phyloP scores from a whole-genome alignment of 768 basidiomycete species.

The Tremella fuciformis region DNA sequence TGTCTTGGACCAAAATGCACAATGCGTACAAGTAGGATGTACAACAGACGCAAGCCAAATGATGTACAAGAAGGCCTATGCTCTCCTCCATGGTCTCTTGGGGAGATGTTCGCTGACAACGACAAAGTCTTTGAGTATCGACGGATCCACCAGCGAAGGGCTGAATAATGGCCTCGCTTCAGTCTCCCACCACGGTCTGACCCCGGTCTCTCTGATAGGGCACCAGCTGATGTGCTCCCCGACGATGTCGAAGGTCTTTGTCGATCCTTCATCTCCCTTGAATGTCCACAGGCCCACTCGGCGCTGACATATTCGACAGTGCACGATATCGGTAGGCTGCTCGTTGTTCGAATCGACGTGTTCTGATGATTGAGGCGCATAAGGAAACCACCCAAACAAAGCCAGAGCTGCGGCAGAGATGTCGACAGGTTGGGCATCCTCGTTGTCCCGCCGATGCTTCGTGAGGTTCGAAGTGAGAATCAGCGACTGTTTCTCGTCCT shows the following conservation, averaged over 20 bases:
- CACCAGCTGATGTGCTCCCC: slow-evolving; percentile 42
- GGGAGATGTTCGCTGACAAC: slow-evolving; percentile 27
- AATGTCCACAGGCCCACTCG: slow-evolving; percentile 36
- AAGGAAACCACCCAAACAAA: slow-evolving; percentile 42
- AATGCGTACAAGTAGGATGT: no score
- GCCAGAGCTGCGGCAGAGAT: slow-evolving; percentile 15
- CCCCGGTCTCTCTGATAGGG: slow-evolving; percentile 23
- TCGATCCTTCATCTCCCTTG: not conserved
- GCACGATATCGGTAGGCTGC: slow-evolving; percentile 27
- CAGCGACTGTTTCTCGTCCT: not conserved
- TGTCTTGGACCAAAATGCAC: no score
- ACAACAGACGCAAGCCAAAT: no score
- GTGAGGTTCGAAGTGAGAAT: slow-evolving; percentile 1
- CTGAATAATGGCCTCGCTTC: not conserved
- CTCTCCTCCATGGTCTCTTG: slow-evolving; percentile 32
- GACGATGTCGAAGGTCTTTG: slow-evolving; percentile 28
- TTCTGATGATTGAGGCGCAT: slow-evolving; percentile 21
- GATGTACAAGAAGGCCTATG: not conserved
- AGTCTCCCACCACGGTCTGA: slow-evolving; percentile 26
- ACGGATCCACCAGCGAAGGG: not conserved
- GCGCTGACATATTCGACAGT: slow-evolving; percentile 36
- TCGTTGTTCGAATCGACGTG: not conserved
- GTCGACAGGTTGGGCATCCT: slow-evolving; percentile 1
- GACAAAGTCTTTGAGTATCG: slow-evolving; percentile 15
- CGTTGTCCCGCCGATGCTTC: not conserved